These are phyloP conservation scores for Ogataea pini DNA, from an alignment of 805 yeast species.

Conservation along the genomic window DNA sequence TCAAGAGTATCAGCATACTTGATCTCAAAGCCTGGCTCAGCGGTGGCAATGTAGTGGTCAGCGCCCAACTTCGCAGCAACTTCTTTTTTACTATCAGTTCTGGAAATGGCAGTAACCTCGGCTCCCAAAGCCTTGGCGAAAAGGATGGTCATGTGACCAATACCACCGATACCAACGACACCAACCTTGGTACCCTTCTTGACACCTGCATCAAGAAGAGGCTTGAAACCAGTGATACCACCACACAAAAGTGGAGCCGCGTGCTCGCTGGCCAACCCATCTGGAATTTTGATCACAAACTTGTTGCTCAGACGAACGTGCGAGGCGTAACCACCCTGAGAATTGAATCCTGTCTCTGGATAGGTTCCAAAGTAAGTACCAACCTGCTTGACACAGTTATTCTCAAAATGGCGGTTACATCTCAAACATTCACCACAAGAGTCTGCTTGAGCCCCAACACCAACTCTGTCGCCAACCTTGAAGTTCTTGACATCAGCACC, in stretches of 20 bases:
- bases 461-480: constrained; percentile 74
- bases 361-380: constrained; percentile 39
- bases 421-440: constrained; percentile 63
- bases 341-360: constrained; percentile 27
- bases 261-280: constrained; percentile 46
- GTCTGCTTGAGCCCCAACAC: constrained; percentile 70
- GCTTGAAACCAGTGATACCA: constrained; percentile 72
- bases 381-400: constrained; percentile 38
- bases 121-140: constrained; percentile 65
- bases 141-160: constrained; percentile 62
- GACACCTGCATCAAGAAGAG: constrained; percentile 51
- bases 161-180: constrained; percentile 65
- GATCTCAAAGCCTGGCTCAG: constrained; percentile 38
- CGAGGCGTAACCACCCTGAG: constrained; percentile 73
- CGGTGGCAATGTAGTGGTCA: constrained; percentile 54
- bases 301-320: constrained; percentile 64
- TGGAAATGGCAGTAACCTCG: constrained; percentile 58
- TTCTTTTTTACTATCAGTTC: constrained; percentile 48
- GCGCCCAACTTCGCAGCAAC: constrained; percentile 59
- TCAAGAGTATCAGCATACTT: constrained; percentile 42
- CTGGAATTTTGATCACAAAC: constrained; percentile 66
- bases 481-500: constrained; percentile 54
- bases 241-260: constrained; percentile 81
- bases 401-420: constrained; percentile 55
- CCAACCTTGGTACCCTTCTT: constrained; percentile 47